phyloP scores from a whole-genome alignment of 2,329 filamentous ascomycete genomes.

The Penicillium brasilianum region DNA sequence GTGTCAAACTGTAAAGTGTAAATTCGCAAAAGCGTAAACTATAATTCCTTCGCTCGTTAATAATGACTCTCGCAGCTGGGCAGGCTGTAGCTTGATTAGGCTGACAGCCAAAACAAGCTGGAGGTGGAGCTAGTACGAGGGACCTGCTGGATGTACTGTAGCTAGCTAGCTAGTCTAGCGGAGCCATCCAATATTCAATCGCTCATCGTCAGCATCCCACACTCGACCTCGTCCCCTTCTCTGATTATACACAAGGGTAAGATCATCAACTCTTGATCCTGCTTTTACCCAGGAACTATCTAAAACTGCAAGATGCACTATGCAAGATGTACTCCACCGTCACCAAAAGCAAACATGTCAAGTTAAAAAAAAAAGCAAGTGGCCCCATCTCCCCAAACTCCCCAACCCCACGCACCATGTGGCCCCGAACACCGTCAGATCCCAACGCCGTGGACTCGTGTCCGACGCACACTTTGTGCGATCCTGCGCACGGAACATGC shows the following conservation, averaged over 20 bases:
- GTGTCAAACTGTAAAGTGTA: conserved; percentile 11
- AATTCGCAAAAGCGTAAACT: conserved; percentile 2
- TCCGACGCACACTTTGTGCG: conserved; percentile 4
- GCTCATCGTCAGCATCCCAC: background rate
- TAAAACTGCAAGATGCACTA: background rate
- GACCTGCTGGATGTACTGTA: background rate
- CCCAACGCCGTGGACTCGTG: conserved; percentile 6
- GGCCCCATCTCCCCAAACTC: too few relatives aligned
- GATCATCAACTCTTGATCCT: conserved; percentile 1
- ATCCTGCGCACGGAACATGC: conserved; percentile 1
- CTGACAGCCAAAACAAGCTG: background rate
- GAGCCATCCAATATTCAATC: background rate
- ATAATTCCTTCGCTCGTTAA: background rate
- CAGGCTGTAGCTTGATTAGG: background rate
- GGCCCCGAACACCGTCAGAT: conserved; percentile 1
- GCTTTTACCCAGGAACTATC: background rate
- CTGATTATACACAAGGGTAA: background rate
- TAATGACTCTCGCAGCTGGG: background rate
- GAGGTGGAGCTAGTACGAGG: background rate
- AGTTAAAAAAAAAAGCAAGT: background rate
- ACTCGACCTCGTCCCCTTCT: background rate
- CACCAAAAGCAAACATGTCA: background rate
- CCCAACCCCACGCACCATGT: conserved; percentile 7
- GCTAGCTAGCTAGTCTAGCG: background rate
- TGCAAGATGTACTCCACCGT: background rate